Evolutionary conservation across 441 rosid species (phyloP).

Genomic region (Iberis amara): DNA sequence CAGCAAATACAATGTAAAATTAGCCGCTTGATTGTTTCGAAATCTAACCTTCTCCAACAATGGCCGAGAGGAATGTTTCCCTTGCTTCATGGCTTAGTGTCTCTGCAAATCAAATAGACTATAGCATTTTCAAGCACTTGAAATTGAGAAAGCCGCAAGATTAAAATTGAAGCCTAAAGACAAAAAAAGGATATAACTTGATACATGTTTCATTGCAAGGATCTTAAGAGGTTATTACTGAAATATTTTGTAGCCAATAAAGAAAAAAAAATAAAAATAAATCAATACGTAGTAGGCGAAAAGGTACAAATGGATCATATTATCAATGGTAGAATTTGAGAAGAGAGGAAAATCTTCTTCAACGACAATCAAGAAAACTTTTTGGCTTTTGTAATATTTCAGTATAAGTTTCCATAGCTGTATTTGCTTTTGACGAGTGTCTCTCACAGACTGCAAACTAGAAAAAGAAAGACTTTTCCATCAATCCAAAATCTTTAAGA

Average conservation of each 20-base stretch:
- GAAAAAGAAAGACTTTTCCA: neutral
- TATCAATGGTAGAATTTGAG: slow-evolving; percentile 65
- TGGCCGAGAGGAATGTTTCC: slow-evolving; percentile 71
- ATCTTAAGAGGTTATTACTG: no score
- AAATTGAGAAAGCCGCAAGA: neutral
- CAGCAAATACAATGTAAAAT: neutral
- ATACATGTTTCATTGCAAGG: no score
- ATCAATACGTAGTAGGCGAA: slow-evolving; percentile 5
- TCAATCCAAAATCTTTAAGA: neutral
- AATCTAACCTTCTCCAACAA: slow-evolving; percentile 68
- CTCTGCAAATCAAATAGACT: slow-evolving; percentile 45
- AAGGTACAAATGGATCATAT: slow-evolving; percentile 35
- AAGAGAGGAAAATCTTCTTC: slow-evolving; percentile 84
- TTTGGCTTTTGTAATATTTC: slow-evolving; percentile 70
- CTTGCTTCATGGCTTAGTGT: slow-evolving; percentile 85
- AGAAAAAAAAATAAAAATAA: no score
- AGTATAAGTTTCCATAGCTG: slow-evolving; percentile 86
- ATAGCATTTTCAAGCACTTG: no score
- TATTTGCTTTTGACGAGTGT: slow-evolving; percentile 86
- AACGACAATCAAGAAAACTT: slow-evolving; percentile 52
- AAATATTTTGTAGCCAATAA: neutral
- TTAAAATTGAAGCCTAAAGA: neutral
- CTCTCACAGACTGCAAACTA: slow-evolving; percentile 91
- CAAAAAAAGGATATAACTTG: no score
- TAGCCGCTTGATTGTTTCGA: neutral